Percentiles rank a stretch among this genome's conserved stretches.
phyloP scores from a whole-genome alignment of 2,329 filamentous ascomycete genomes.

The Aureobasidium leucospermi region DNA sequence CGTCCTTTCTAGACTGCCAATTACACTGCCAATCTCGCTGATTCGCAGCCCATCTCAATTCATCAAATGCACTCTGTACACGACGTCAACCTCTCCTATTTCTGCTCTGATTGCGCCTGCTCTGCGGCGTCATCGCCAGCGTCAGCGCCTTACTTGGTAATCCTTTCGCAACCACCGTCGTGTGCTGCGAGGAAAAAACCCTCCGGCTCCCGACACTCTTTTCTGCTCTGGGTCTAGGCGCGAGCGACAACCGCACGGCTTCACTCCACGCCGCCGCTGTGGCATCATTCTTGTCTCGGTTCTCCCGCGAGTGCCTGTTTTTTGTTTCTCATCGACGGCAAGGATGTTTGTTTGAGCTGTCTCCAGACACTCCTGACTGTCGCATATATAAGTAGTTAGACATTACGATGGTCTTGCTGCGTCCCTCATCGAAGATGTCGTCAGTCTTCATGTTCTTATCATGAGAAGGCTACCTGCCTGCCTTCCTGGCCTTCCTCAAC shows the following conservation, averaged over 20 bases:
- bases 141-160: neutral
- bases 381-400: neutral
- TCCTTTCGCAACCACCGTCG: neutral
- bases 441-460: neutral
- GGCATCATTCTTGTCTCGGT: conserved; percentile 1
- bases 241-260: neutral
- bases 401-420: neutral
- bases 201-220: neutral
- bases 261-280: neutral
- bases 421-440: neutral
- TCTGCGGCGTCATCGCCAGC: neutral
- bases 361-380: neutral
- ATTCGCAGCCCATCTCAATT: neutral
- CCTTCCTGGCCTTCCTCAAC: neutral
- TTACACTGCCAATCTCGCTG: neutral
- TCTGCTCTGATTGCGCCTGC: neutral
- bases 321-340: conserved; percentile 2
- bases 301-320: neutral
- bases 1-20: neutral
- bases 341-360: neutral
- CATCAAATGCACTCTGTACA: neutral
- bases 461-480: neutral
- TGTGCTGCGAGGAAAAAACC: neutral
- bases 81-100: neutral
- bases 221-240: neutral